phyloP scores from a whole-genome alignment of 257 asterid genomes.

The Jacaranda copaia region DNA sequence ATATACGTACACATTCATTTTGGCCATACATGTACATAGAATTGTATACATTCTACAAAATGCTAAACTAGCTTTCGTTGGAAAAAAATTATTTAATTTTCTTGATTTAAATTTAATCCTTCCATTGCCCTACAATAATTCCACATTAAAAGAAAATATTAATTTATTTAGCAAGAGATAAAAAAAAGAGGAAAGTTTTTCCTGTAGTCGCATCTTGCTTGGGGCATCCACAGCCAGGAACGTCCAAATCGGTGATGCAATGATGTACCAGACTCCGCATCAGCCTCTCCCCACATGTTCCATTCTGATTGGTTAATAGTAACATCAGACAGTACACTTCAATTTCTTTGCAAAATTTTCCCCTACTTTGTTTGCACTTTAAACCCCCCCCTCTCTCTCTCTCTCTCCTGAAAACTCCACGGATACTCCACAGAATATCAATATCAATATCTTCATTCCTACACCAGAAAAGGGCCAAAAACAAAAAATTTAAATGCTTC shows the following conservation, averaged over 20 bases:
- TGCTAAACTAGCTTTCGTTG: background rate
- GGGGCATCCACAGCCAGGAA: constrained; percentile 42
- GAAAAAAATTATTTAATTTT: background rate
- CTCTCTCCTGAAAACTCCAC: constrained; percentile 35
- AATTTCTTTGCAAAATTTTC: constrained; percentile 29
- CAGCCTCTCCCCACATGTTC: constrained; percentile 12
- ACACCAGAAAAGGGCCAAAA: constrained; percentile 42
- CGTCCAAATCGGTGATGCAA: constrained; percentile 45
- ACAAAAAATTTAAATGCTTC: constrained; percentile 29
- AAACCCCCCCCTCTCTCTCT: constrained; percentile 33
- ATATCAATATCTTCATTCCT: constrained; percentile 49
- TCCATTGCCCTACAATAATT: background rate
- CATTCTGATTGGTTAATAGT: constrained; percentile 22
- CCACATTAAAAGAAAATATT: background rate
- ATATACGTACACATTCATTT: no score
- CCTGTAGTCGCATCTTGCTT: constrained; percentile 34
- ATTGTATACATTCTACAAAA: background rate
- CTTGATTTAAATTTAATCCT: no score
- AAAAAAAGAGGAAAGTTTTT: background rate
- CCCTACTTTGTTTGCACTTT: constrained; percentile 45
- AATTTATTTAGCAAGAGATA: no score
- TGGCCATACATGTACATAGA: background rate
- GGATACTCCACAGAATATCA: constrained; percentile 43
- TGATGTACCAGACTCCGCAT: constrained; percentile 26
- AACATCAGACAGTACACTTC: constrained; percentile 29